Base-by-base conservation (phyloP, 352 stramenopile genomes). In the Globisporangium middletonii region DNA sequence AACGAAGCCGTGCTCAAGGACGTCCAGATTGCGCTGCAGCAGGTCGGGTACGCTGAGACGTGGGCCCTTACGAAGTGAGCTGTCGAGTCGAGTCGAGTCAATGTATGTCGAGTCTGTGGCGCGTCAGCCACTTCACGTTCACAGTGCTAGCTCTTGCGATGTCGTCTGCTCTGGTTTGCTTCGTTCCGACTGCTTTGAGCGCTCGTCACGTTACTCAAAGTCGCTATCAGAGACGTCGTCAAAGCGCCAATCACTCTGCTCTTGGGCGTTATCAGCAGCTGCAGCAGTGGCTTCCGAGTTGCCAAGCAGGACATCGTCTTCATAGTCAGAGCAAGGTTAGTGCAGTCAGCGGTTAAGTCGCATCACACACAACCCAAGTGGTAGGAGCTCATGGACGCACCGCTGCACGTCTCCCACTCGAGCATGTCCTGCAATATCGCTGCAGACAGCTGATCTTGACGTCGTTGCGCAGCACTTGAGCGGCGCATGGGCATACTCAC, bases 181-280 rank as follows among this genome's bases (percentile, higher is more conserved):
- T 15, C 23, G 13, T 35, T 33, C 2, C n/a, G 15, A 6, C 4
- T 19, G 18, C 41, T 18, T 50, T 6, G n/a, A 23, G 18, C n/a
- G 3, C 23, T 30, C 30, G 27, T 13, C 13, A 26, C 12, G 30
- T 65, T 41, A 73, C 33, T 83, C 73, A 50, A 89, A 91, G 52
- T 88, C 78, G 53, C 71, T 88, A 43, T 91, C 81, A 0, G 73
- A 79, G 19, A 92, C 72, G 47, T 87, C 77, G 13, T 84, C 69
- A 46, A 80, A 86, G 30, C 63, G 44, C 81, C 81, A 91, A 11
- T 61, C 50, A 26, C 64, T 65, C 4, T 27, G 28, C 38, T 71
- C 59, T 9, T 57, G 33, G 1, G 61, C 60, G 35, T n/a, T 48
- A 2, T 43, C 35, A 19, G 3, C 16, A n/a, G 72, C 38, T 16